A percentile compares a stretch with the other conserved stretches of the same genome.
These are phyloP conservation scores for Chaetothyriales sp. DNA, from an alignment of 2,329 filamentous ascomycete species.

Conservation along the genomic window DNA sequence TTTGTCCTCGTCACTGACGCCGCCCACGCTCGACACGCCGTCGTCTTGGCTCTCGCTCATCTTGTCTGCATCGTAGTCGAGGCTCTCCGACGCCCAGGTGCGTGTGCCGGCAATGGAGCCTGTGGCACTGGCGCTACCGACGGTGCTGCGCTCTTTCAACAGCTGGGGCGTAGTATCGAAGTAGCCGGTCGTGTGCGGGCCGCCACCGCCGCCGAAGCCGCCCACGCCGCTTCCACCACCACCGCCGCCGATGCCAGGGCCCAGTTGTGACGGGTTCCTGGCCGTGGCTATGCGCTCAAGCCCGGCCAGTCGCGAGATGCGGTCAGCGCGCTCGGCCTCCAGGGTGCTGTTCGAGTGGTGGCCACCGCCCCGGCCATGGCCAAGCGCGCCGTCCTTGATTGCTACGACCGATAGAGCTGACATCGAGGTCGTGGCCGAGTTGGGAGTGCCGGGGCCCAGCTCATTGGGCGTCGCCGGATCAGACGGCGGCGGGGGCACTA, in stretches of 20 bases:
- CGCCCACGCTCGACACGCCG: conserved; percentile 50
- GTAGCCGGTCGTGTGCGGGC: conserved; percentile 46
- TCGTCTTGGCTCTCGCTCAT: conserved; percentile 50
- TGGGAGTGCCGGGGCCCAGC: conserved; percentile 78
- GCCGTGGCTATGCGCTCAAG: conserved; percentile 73
- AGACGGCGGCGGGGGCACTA: conserved; percentile 66
- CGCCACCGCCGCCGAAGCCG: conserved; percentile 18
- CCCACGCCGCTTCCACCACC: background rate
- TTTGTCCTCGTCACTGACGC: conserved; percentile 71
- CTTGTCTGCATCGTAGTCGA: conserved; percentile 40
- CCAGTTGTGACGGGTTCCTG: conserved; percentile 35
- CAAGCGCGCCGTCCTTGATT: conserved; percentile 90
- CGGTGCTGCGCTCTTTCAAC: conserved; percentile 70
- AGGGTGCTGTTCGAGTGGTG: conserved; percentile 53
- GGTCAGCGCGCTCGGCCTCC: conserved; percentile 83
- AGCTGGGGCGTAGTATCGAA: conserved; percentile 61
- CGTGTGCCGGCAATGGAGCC: conserved; percentile 55
- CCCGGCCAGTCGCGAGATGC: conserved; percentile 87
- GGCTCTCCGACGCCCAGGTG: conserved; percentile 51
- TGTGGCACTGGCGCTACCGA: conserved; percentile 79
- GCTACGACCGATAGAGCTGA: conserved; percentile 84
- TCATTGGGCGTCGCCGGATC: conserved; percentile 78
- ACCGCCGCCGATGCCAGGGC: conserved; percentile 18
- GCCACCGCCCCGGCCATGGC: conserved; percentile 47
- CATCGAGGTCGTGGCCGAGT: conserved; percentile 79